phyloP scores from a whole-genome alignment of 2,329 filamentous ascomycete species.

The Calonectria pseudoturangicola region DNA sequence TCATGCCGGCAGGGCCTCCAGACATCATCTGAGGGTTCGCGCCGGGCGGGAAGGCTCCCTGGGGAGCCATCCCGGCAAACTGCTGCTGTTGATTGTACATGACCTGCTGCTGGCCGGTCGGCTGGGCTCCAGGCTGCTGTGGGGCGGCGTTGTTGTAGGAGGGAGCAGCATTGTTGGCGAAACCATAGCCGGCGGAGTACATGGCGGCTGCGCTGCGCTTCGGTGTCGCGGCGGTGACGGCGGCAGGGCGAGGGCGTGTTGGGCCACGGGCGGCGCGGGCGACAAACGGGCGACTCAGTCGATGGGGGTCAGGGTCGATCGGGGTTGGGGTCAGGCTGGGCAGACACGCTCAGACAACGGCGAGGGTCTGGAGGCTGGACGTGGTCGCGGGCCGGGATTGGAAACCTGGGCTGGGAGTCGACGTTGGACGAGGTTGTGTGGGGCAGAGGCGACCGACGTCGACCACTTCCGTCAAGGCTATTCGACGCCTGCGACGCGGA shows the following conservation, averaged over 20 bases:
- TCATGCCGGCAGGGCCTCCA: conserved; percentile 75
- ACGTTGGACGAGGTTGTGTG: conserved; percentile 52
- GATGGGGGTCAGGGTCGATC: conserved; percentile 37
- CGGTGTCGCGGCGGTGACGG: conserved; percentile 37
- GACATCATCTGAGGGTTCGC: conserved; percentile 74
- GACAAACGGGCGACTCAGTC: conserved; percentile 35
- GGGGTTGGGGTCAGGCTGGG: conserved; percentile 38
- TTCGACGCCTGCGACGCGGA: conserved; percentile 47
- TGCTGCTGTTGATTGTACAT: conserved; percentile 76
- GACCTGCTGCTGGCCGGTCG: conserved; percentile 70
- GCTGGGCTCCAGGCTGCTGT: conserved; percentile 62
- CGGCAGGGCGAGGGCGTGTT: conserved; percentile 45
- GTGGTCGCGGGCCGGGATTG: conserved; percentile 55
- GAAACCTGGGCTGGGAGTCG: conserved; percentile 48
- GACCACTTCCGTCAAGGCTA: conserved; percentile 49
- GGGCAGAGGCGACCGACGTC: conserved; percentile 45
- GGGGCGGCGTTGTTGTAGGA: conserved; percentile 69
- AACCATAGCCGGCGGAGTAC: conserved; percentile 74
- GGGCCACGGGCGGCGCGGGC: conserved; percentile 44
- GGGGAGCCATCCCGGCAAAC: conserved; percentile 72
- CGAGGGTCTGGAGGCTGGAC: conserved; percentile 50
- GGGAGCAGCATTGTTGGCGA: conserved; percentile 70
- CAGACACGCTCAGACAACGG: conserved; percentile 46
- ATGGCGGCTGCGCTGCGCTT: conserved; percentile 59
- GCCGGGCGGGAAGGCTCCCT: conserved; percentile 69